phyloP scores from a whole-genome alignment of 2,329 filamentous ascomycete species.

The Colletotrichum cuscutae region DNA sequence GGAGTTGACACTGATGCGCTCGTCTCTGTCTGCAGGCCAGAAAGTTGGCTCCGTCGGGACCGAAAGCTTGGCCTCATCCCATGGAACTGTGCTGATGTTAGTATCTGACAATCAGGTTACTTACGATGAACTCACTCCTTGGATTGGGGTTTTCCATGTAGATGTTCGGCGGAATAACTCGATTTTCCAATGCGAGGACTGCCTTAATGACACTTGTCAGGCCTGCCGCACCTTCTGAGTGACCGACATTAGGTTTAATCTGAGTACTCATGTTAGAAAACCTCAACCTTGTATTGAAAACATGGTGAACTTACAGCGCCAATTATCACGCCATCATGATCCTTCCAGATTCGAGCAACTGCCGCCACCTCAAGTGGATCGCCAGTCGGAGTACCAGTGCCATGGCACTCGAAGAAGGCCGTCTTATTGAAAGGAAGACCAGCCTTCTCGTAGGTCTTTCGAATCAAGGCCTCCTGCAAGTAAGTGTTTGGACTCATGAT shows the following conservation, averaged over 20 bases:
- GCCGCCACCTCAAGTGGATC: conserved; percentile 50
- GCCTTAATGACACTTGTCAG: conserved; percentile 45
- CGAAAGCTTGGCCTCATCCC: conserved; percentile 35
- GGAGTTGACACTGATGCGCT: conserved; percentile 48
- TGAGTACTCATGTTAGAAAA: neutral
- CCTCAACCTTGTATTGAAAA: neutral
- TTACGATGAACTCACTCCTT: conserved; percentile 2
- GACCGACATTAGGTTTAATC: conserved; percentile 52
- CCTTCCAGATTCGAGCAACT: conserved; percentile 39
- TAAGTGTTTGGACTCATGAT: conserved; percentile 49
- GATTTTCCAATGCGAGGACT: conserved; percentile 39
- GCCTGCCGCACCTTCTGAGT: conserved; percentile 48
- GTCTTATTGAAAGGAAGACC: conserved; percentile 35
- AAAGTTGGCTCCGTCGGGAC: conserved; percentile 40
- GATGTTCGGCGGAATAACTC: conserved; percentile 34
- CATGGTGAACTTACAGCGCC: conserved; percentile 39
- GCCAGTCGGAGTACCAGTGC: conserved; percentile 50
- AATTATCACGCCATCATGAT: conserved; percentile 39
- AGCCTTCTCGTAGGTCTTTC: conserved; percentile 40
- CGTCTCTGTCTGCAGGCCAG: conserved; percentile 40
- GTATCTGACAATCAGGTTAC: neutral
- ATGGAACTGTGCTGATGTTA: conserved; percentile 17
- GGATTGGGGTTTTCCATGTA: conserved; percentile 34
- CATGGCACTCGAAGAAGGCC: conserved; percentile 46
- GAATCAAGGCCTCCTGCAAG: conserved; percentile 43